Conservation (phyloP, 1,284 basidiomycete genomes). For the Pyrrhoderma lamaoense region DNA sequence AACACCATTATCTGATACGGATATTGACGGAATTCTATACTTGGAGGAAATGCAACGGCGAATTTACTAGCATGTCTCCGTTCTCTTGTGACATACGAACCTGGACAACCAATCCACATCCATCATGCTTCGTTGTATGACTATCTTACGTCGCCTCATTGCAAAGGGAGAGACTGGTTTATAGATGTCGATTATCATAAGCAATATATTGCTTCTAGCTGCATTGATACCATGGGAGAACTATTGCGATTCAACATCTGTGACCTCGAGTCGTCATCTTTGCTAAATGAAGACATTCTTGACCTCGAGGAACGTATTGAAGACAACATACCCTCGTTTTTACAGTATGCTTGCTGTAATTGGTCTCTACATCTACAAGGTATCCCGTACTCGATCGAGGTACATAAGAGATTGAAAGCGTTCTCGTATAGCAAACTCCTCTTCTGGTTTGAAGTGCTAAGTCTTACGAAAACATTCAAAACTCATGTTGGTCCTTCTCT, state of each 20-base stretch:
- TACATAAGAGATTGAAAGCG: not conserved
- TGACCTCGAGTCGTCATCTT: conserved; percentile 1
- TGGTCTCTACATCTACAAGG: conserved; percentile 7
- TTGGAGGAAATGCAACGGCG: not conserved
- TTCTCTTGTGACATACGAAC: not conserved
- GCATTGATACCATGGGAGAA: not conserved
- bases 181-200: not conserved
- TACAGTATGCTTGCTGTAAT: conserved; percentile 1
- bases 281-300: conserved; percentile 7
- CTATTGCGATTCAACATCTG: conserved; percentile 8
- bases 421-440: conserved; percentile 21
- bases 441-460: conserved; percentile 27
- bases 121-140: conserved; percentile 5
- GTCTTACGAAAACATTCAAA: conserved; percentile 17
- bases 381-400: not conserved
- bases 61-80: not conserved
- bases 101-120: not conserved
- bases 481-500: conserved; percentile 1
- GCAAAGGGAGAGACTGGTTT: not conserved
- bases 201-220: not conserved
- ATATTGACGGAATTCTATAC: not conserved
- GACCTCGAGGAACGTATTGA: not conserved
- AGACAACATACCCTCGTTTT: not conserved
- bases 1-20: not conserved
- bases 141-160: not conserved